Base-by-base conservation (phyloP, 2,329 filamentous ascomycete species). In the Xylaria sp. region DNA sequence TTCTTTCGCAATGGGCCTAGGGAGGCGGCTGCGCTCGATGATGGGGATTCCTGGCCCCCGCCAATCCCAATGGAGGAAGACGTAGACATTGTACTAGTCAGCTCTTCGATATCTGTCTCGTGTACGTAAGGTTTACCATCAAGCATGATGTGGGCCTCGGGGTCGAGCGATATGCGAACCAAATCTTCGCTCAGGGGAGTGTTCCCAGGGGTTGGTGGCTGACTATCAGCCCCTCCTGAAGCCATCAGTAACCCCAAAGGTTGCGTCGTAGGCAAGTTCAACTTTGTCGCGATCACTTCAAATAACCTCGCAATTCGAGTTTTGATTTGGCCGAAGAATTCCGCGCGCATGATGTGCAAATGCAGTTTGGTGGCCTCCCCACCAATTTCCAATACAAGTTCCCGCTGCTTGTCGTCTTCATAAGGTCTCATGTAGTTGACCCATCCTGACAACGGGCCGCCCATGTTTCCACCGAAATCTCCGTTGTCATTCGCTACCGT, bases 391-490 rank as follows among this genome's bases (percentile, higher is more conserved):
- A 97, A 82, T 31, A 98, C 85, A 26, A 97, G 85, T 77, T 94
- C 92, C 67, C 88, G 85, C 0, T 91, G 81, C 26, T 84, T 85
- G 62, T 93, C 89, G 78, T 97, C 94, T n/a, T 93, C 89, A 75
- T 91, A 97, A 0, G 95, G 95, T 6, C 95, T 89, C 15, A 92
- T 89, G 75, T 98, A 98, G 71, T 89, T 88, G 33, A 97, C 89
- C 84, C 88, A 92, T 48, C 80, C 81, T 17, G 78, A 75, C 36
- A 80, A 63, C 38, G 79, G 74, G 48, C 79, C 79, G 33, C 71
- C 65, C 36, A 72, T 59, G 42, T 70, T 68, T 17, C 66, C 67
- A 33, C 67, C 67, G 7, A 78, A 68, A 42, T 79, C 72, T 7
- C 57, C 49, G 20, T 73, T 73, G 59, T 92, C 89, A 9, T 81